phyloP scores from a whole-genome alignment of 345 rosid species.

The Linum usitatissimum region DNA sequence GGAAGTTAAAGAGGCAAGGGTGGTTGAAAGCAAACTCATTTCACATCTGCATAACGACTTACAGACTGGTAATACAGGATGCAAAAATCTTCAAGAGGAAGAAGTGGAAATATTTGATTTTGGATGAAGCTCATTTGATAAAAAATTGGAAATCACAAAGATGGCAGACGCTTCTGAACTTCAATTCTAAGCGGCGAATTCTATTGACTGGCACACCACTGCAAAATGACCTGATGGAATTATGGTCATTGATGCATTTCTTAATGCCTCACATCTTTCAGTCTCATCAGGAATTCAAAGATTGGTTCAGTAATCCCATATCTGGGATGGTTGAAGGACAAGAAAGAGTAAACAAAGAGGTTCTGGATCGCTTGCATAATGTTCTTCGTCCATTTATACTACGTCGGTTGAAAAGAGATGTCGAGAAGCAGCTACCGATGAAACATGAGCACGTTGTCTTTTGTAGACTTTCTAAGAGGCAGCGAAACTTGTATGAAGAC shows the following conservation, averaged over 20 bases:
- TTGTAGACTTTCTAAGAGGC: constrained; percentile 95
- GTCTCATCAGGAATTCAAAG: constrained; percentile 99
- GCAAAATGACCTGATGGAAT: constrained; percentile 99
- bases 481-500: constrained; percentile 95
- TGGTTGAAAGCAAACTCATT: constrained; percentile 95
- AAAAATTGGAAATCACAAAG: constrained; percentile 99
- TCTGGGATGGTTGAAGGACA: constrained; percentile 99
- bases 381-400: constrained; percentile 98
- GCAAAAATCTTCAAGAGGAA: constrained; percentile 94
- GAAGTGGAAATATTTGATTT: constrained; percentile 98
- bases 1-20: constrained; percentile 95
- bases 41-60: constrained; percentile 96
- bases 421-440: constrained; percentile 92
- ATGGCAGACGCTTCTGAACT: constrained; percentile 98
- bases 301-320: constrained; percentile 98
- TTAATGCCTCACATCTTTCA: constrained; percentile 98
- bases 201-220: constrained; percentile 93
- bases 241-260: constrained; percentile 99
- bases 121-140: constrained; percentile 99
- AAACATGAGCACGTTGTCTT: constrained; percentile 88
- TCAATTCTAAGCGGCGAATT: constrained; percentile 94
- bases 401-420: constrained; percentile 93
- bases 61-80: constrained; percentile 94
- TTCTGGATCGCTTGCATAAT: constrained; percentile 94
- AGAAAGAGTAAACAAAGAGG: constrained; percentile 93